Base-by-base conservation (phyloP, 1,284 basidiomycete genomes). In the Tilletiopsis washingtonensis region DNA sequence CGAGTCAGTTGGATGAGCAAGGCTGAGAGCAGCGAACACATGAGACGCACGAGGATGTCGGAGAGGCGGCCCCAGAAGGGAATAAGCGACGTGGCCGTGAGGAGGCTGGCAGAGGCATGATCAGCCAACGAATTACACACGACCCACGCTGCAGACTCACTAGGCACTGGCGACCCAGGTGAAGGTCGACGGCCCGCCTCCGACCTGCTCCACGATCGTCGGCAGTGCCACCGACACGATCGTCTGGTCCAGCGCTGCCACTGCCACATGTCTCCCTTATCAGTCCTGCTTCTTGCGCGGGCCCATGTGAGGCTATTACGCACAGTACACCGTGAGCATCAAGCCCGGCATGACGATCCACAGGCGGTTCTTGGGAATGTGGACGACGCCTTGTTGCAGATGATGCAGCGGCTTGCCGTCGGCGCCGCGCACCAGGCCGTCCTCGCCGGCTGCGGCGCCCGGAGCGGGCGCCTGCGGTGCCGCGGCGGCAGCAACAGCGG, bases 71-170 rank as follows among this genome's bases (percentile, higher is more conserved):
- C 65, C 42, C 65, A 64, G 4, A 64, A 46, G 12, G 76, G 76
- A 9, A 76, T 62, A 15, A 76, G 40, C 0, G 72, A 69, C 2
- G 75, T 69, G n/a, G 69, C 61, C 1, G 74, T 58, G n/a, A 77
- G 69, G 7, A 76, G 61, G 53, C 77, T 77, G 0, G 74, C 74
- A n/a, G n/a, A n/a, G n/a, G n/a, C n/a, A n/a, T n/a, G n/a, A n/a
- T n/a, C n/a, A n/a, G n/a, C n/a, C n/a, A n/a, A n/a, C n/a, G n/a
- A n/a, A n/a, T n/a, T n/a, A n/a, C n/a, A n/a, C n/a, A n/a, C n/a
- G n/a, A n/a, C n/a, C n/a, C n/a, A n/a, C n/a, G n/a, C n/a, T n/a
- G n/a, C n/a, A n/a, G n/a, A n/a, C n/a, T n/a, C n/a, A n/a, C n/a
- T n/a, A n/a, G n/a, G n/a, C n/a, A 3, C 69, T 63, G 2, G 75